These are phyloP conservation scores for Fusarium drepaniforme DNA, from an alignment of 2,329 filamentous ascomycete species.

Conservation along the genomic window DNA sequence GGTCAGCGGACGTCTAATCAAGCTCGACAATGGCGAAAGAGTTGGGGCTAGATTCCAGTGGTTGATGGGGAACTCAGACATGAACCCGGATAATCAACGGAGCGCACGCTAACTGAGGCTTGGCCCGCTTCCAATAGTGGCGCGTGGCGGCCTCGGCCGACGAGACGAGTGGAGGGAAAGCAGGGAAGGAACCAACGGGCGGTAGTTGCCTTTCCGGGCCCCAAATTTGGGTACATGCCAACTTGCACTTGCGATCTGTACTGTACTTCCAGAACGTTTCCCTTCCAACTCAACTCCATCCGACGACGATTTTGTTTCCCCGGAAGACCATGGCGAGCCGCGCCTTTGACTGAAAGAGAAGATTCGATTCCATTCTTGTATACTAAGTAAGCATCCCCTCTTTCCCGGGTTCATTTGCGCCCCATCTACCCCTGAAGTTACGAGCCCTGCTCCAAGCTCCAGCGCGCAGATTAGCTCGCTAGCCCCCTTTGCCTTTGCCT, in stretches of 20 bases:
- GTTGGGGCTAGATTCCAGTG: constrained; percentile 31
- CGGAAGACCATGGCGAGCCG: constrained; percentile 38
- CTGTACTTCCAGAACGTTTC: constrained; percentile 43
- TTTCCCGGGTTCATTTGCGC: constrained; percentile 1
- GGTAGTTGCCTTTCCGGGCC: constrained; percentile 34
- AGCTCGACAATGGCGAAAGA: constrained; percentile 17
- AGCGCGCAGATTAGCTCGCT: constrained; percentile 37
- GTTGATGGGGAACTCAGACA: constrained; percentile 25
- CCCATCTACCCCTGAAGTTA: constrained; percentile 37
- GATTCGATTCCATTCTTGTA: constrained; percentile 39
- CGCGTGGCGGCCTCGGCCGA: constrained; percentile 24
- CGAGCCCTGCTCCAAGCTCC: constrained; percentile 27
- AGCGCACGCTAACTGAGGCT: constrained; percentile 3
- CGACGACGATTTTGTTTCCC: constrained; percentile 23
- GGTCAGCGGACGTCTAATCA: constrained; percentile 14
- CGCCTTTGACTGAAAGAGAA: constrained; percentile 28
- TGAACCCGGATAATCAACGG: constrained; percentile 33
- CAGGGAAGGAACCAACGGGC: constrained; percentile 29
- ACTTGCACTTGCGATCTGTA: constrained; percentile 47
- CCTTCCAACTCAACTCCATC: constrained; percentile 34
- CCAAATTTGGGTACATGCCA: constrained; percentile 45
- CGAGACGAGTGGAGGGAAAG: constrained; percentile 20
- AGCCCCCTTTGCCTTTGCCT: constrained; percentile 39
- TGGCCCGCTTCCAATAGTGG: constrained; percentile 17
- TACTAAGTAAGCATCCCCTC: constrained; percentile 40